phyloP scores from a whole-genome alignment of 208 protist species.

The Trypanosoma lewisi region DNA sequence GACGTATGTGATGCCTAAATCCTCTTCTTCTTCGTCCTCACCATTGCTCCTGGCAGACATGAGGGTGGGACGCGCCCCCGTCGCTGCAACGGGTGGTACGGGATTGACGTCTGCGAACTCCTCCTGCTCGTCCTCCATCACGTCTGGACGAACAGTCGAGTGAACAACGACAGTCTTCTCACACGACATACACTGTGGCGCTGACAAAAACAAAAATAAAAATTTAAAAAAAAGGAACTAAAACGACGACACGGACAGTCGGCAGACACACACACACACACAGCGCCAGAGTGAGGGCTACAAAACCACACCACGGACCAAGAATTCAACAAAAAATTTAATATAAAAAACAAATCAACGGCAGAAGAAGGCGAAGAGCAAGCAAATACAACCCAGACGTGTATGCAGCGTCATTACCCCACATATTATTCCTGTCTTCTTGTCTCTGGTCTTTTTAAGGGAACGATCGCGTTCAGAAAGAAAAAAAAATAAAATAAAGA shows the following conservation, averaged over 20 bases:
- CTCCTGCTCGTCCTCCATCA: slow-evolving; percentile 52
- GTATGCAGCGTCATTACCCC: too few species aligned
- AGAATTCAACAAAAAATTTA: too few species aligned
- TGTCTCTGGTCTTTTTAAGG: too few species aligned
- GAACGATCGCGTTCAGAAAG: too few species aligned
- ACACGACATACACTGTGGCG: slow-evolving; percentile 25
- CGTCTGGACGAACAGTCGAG: slow-evolving; percentile 24
- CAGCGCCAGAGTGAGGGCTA: slow-evolving; percentile 1
- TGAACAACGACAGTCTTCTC: slow-evolving; percentile 23
- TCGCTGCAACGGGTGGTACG: neutral
- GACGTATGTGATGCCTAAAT: slow-evolving; percentile 46
- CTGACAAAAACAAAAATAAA: slow-evolving; percentile 36
- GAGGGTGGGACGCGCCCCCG: neutral
- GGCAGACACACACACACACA: slow-evolving; percentile 5
- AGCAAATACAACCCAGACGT: too few species aligned
- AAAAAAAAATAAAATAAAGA: too few species aligned
- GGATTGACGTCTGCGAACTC: neutral
- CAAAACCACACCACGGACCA: too few species aligned
- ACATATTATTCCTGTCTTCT: too few species aligned
- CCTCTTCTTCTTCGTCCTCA: slow-evolving; percentile 41
- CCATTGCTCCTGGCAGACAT: neutral
- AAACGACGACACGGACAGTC: too few species aligned
- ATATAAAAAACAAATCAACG: too few species aligned
- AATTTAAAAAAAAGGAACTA: too few species aligned
- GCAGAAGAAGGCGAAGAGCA: neutral